Evolutionary conservation across 495 filamentous ascomycete species (phyloP), one percentile per base, ranked within the genome.

Genomic region (Penicillium arizonense): DNA sequence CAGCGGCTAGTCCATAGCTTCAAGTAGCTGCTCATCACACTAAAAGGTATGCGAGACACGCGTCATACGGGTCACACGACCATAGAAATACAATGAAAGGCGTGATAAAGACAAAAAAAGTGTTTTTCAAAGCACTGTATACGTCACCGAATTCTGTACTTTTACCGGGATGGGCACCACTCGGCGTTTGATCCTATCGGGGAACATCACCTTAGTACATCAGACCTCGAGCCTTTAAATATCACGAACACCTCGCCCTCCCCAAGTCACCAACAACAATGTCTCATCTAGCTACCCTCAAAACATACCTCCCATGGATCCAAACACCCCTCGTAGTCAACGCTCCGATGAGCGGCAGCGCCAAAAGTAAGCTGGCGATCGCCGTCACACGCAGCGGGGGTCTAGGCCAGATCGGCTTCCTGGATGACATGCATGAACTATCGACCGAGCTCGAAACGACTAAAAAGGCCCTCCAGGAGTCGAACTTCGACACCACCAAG

Each of bases 241-340:
- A 30, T 10, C 9, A 42, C 39, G 5, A 5, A 3, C 20, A 4
- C 20, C 39, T 12, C 14, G 5, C 37, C 18, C 16, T 9, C 8
- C 14, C n/a, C 2, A 16, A 40, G 1, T 40, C 9, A 40, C 16
- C 5, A 16, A 40, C 3, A 10, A 42, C 38, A 23, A 42, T 42
- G 39, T 42, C 39, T 42, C 20, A 11, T 3, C 13, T 42, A 8
- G 8, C 11, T 13, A 26, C 39, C 20, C 39, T 49, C 14, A 50
- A 50, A 35, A 37, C 11, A 8, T 36, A 38, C 21, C 52, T 55
- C n/a, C 52, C 52, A 50, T 55, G 52, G 52, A 43, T 52, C 13
- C 52, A 55, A 30, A 10, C 45, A 7, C 52, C 52, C 14, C 52
- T 55, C n/a, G 49, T 55, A 30, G 44, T 23, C n/a, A 55, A 55